A percentile compares a stretch with the other conserved stretches of the same genome.
These are phyloP conservation scores for Rhamnella rubrinervis DNA, from an alignment of 331 rosid species.

Conservation along the genomic window DNA sequence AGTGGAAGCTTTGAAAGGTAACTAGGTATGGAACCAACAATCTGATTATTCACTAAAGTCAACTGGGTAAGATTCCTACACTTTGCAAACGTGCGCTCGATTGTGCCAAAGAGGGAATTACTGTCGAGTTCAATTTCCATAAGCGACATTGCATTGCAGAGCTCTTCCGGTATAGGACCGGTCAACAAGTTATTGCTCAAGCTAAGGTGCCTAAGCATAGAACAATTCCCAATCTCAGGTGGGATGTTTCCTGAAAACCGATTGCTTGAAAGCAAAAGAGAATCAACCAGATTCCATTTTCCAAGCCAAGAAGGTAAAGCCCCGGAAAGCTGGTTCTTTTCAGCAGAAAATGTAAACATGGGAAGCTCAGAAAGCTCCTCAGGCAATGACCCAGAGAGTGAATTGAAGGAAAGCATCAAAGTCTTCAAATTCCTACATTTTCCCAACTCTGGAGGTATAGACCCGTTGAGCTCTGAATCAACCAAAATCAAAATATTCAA, in stretches of 20 bases:
- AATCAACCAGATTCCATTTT: conserved; percentile 50
- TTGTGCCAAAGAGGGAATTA: conserved; percentile 64
- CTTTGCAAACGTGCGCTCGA: conserved; percentile 52
- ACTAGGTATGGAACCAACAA: conserved; percentile 66
- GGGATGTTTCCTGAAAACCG: conserved; percentile 76
- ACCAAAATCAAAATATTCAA: conserved; percentile 58
- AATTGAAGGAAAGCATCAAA: conserved; percentile 76
- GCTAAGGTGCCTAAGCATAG: conserved; percentile 57
- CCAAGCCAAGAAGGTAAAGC: conserved; percentile 86
- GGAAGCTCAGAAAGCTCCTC: conserved; percentile 81
- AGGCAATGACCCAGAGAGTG: conserved; percentile 76
- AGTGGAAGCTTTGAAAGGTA: conserved; percentile 81
- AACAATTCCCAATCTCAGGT: conserved; percentile 85
- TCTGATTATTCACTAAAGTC: conserved; percentile 61
- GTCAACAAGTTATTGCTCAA: conserved; percentile 69
- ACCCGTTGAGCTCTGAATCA: conserved; percentile 69
- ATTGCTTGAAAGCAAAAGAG: conserved; percentile 68
- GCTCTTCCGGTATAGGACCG: conserved; percentile 71
- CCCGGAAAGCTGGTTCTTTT: conserved; percentile 81
- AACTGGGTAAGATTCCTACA: conserved; percentile 74
- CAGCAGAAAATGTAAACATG: conserved; percentile 65
- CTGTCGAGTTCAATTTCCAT: conserved; percentile 68
- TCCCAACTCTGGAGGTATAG: conserved; percentile 83
- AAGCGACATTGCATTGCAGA: conserved; percentile 75
- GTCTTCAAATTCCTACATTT: conserved; percentile 58